Conservation (phyloP, 371 early-diverging fungal species). For the Aphelidium insulamus region DNA sequence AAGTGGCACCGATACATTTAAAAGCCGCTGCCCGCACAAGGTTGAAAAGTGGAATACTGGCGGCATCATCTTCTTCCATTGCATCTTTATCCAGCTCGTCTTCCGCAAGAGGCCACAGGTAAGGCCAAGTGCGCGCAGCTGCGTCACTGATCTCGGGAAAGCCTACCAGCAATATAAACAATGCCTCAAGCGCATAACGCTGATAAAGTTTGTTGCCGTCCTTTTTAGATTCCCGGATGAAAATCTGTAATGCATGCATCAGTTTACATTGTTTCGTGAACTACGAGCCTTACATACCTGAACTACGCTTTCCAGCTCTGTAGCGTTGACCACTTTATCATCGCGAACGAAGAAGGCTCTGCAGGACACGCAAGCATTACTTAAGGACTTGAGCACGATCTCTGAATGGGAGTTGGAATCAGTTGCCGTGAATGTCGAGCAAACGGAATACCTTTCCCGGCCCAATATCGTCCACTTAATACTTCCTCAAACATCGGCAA, state of each 20-base stretch:
- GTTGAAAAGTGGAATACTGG: too few species aligned
- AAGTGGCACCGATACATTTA: too few species aligned
- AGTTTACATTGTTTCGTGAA: neutral
- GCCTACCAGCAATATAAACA: too few species aligned
- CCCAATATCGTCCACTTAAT: slow-evolving; percentile 23
- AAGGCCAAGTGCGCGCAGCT: too few species aligned
- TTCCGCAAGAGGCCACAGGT: too few species aligned
- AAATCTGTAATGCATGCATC: too few species aligned
- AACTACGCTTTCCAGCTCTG: slow-evolving; percentile 16
- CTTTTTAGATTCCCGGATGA: slow-evolving; percentile 45
- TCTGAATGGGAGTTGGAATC: too few species aligned
- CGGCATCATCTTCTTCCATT: too few species aligned
- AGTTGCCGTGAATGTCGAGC: slow-evolving; percentile 71
- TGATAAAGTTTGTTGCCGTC: slow-evolving; percentile 40
- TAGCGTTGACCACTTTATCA: slow-evolving; percentile 7
- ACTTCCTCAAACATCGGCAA: slow-evolving; percentile 6
- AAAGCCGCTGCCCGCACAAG: too few species aligned
- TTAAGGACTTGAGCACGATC: slow-evolving; percentile 43
- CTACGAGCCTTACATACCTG: slow-evolving; percentile 12
- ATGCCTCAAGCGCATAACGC: slow-evolving; percentile 35
- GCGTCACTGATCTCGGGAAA: too few species aligned
- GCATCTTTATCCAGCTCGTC: too few species aligned
- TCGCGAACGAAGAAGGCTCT: slow-evolving; percentile 18
- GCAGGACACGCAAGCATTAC: slow-evolving; percentile 25
- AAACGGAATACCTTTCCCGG: slow-evolving; percentile 37